Evolutionary conservation across 78 protist species (phyloP).

Genomic region (Guillardia theta): DNA sequence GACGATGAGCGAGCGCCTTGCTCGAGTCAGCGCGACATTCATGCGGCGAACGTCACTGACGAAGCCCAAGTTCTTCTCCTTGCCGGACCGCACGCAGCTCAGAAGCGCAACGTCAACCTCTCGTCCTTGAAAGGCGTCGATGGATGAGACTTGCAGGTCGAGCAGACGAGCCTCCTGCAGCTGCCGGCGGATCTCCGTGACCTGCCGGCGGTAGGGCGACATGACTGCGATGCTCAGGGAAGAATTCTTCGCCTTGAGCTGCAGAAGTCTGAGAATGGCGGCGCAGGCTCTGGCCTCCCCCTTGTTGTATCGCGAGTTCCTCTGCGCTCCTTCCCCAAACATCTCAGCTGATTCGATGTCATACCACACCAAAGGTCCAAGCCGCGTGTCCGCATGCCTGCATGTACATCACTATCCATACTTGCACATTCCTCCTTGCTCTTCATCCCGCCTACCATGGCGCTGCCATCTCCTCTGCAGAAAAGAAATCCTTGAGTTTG

Average conservation of each 20-base stretch:
- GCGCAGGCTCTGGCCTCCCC: neutral
- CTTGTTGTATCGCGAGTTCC: neutral
- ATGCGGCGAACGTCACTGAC: slow-evolving; percentile 80
- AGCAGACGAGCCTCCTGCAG: neutral
- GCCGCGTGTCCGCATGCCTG: neutral
- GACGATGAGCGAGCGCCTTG: slow-evolving; percentile 40
- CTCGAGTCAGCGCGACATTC: slow-evolving; percentile 90
- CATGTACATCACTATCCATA: too few relatives aligned
- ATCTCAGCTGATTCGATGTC: neutral
- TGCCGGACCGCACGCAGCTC: slow-evolving; percentile 78
- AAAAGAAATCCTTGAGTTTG: neutral
- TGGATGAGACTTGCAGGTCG: slow-evolving; percentile 43
- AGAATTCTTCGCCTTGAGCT: neutral
- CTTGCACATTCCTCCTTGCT: too few relatives aligned
- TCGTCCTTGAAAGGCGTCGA: slow-evolving; percentile 84
- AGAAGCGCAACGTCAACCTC: slow-evolving; percentile 82
- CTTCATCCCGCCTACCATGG: too few relatives aligned
- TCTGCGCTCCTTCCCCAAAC: neutral
- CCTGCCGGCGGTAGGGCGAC: neutral
- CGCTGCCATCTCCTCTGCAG: neutral
- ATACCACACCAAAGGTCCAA: neutral
- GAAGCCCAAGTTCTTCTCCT: slow-evolving; percentile 64
- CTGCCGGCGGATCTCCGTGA: neutral
- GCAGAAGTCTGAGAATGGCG: neutral
- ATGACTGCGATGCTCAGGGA: neutral